Conservation (phyloP, 257 asterid species). For the Nicotiana paniculata region DNA sequence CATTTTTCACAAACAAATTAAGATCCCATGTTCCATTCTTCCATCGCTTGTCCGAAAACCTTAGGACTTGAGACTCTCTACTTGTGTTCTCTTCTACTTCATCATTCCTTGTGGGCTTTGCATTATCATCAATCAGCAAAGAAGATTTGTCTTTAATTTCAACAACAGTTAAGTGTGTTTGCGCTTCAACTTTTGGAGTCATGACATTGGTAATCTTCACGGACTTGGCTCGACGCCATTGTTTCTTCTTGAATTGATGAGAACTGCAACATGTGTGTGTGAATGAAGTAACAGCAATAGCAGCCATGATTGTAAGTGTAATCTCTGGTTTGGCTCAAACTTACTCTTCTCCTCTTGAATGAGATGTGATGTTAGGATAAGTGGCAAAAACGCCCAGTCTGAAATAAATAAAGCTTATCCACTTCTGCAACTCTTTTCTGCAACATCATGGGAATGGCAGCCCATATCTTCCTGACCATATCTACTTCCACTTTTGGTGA, state of each 20-base stretch:
- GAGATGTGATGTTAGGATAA: constrained; percentile 1
- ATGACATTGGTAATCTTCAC: constrained; percentile 19
- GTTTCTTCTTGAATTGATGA: constrained; percentile 27
- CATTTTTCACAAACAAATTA: constrained; percentile 54
- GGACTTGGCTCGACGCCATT: constrained; percentile 20
- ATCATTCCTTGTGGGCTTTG: constrained; percentile 7
- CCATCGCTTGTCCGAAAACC: constrained; percentile 48
- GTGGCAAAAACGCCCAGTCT: constrained; percentile 28
- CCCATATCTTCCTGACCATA: constrained; percentile 7
- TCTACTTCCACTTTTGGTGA: constrained; percentile 2
- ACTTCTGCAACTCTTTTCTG: constrained; percentile 10
- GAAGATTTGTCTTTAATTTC: constrained; percentile 14
- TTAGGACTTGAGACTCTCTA: constrained; percentile 11
- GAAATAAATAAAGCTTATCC: constrained; percentile 44
- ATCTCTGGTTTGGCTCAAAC: neutral
- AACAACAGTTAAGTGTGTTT: constrained; percentile 13
- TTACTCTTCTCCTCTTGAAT: constrained; percentile 12
- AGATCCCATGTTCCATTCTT: constrained; percentile 76
- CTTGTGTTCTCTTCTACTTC: constrained; percentile 6
- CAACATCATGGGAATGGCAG: constrained; percentile 23
- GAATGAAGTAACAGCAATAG: constrained; percentile 39
- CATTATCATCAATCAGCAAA: neutral
- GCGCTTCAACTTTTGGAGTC: constrained; percentile 31
- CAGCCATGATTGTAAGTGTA: constrained; percentile 36
- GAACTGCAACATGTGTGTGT: constrained; percentile 36